Evolutionary conservation across 2,329 filamentous ascomycete genomes (phyloP).

Genomic region (Penicillium sp.): DNA sequence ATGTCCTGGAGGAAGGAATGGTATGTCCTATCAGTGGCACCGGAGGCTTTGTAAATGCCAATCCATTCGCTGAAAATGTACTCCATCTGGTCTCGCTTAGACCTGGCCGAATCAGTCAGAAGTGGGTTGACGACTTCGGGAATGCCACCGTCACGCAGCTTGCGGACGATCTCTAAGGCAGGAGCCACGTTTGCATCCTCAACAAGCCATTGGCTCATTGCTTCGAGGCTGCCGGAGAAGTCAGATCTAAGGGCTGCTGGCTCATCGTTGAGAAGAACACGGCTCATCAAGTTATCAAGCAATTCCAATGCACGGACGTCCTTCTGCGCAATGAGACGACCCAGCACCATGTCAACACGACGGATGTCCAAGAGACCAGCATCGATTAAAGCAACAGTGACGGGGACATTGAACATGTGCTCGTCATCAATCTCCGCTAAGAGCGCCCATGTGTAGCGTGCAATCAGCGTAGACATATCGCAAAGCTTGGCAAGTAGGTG

Average conservation of each 20-base stretch:
- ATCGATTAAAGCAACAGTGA: conserved; percentile 61
- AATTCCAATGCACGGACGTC: conserved; percentile 74
- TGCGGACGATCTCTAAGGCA: conserved; percentile 70
- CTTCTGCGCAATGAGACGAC: conserved; percentile 68
- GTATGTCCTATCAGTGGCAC: conserved; percentile 69
- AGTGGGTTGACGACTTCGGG: conserved; percentile 56
- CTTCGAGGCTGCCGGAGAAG: conserved; percentile 78
- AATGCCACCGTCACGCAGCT: conserved; percentile 56
- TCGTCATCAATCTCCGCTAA: conserved; percentile 57
- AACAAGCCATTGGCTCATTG: conserved; percentile 75
- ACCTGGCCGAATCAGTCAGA: conserved; percentile 56
- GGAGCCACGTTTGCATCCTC: conserved; percentile 67
- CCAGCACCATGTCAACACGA: conserved; percentile 68
- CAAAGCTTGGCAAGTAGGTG: conserved; percentile 63
- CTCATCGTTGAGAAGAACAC: conserved; percentile 73
- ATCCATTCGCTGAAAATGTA: conserved; percentile 98
- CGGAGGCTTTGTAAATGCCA: conserved; percentile 73
- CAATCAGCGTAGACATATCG: conserved; percentile 58
- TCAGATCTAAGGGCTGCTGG: conserved; percentile 79
- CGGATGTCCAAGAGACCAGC: conserved; percentile 61
- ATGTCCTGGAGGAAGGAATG: conserved; percentile 81
- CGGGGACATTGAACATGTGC: conserved; percentile 61
- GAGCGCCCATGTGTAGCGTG: conserved; percentile 51
- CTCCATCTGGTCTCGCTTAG: conserved; percentile 79
- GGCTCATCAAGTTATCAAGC: conserved; percentile 75